Base-by-base conservation (phyloP, 495 filamentous ascomycete species). In the Penicillium riverlandense region DNA sequence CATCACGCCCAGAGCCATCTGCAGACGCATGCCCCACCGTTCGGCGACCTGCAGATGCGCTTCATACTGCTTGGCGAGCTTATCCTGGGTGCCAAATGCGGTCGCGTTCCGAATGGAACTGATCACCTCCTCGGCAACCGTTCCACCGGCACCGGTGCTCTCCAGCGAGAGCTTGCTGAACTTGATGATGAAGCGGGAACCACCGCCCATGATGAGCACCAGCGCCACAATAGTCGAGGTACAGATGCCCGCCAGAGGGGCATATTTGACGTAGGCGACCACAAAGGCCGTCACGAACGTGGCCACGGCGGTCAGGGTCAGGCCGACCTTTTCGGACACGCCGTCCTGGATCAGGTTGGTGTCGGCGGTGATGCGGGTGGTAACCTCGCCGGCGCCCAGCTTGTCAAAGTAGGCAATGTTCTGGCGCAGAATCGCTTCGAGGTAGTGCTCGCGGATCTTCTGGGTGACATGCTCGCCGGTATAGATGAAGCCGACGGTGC, bases 361-460 rank as follows among this genome's bases (percentile, higher is more conserved):
- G 62, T 96, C 89, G 37, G 87, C 79, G 2, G 90, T 95, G 56
- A 96, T 95, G 43, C 89, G 80, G 1, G 90, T 95, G 0, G 90
- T 95, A 47, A 96, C 86, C 68, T 95, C 90, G 49, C 90, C 90
- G 27, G 90, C 86, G 40, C 90, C 90, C 14, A 92, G 77, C 53
- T 87, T 90, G 57, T 96, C 90, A 61, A 94, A 96, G 58, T 88
- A 95, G 40, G 80, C 90, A 57, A 95, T 88, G 63, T 96, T 95
- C 58, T 96, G 90, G 35, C 82, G 78, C 70, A 95, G 71, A 54
- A 90, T 90, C 37, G 87, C 86, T 46, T 77, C 70, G 3, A 96
- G 76, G 61, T 95, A 95, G 41, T 85, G 78, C 58, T 88, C 81
- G 37, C 90, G 80, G 52, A 96, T 88, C 67, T 90, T 90, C 50